Evolutionary conservation across 1,284 basidiomycete genomes (phyloP).

Genomic region (Cerrena zonata): DNA sequence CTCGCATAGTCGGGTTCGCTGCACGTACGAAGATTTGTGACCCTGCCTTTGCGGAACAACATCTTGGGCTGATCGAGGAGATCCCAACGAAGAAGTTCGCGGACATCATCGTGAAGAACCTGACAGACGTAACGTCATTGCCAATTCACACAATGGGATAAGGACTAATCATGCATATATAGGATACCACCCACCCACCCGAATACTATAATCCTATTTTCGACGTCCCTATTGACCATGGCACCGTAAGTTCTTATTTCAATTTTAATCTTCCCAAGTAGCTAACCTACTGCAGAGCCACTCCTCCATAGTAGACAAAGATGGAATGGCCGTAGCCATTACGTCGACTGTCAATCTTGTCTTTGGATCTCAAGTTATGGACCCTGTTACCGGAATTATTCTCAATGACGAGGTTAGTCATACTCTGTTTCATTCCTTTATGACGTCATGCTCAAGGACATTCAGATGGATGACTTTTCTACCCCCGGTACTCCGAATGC

Average conservation of each 20-base stretch:
- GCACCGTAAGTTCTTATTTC: constrained; percentile 56
- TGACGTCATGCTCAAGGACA: not conserved
- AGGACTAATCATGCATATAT: constrained; percentile 14
- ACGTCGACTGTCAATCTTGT: constrained; percentile 85
- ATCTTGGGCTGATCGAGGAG: constrained; percentile 51
- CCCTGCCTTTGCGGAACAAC: constrained; percentile 53
- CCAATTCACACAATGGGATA: constrained; percentile 1
- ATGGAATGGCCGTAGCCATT: constrained; percentile 80
- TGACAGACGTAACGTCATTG: constrained; percentile 66
- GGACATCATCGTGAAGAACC: constrained; percentile 51
- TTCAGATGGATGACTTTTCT: constrained; percentile 84
- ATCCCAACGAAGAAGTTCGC: constrained; percentile 74
- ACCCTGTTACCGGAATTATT: constrained; percentile 80
- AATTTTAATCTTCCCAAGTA: not conserved
- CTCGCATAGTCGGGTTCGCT: constrained; percentile 58
- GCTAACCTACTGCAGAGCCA: constrained; percentile 54
- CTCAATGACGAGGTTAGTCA: constrained; percentile 78
- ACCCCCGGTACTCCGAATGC: constrained; percentile 74
- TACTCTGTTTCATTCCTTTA: not conserved
- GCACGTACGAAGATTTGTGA: constrained; percentile 80
- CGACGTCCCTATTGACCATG: constrained; percentile 75
- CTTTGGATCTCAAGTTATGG: constrained; percentile 84
- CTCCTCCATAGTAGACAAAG: constrained; percentile 71
- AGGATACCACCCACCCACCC: constrained; percentile 75
- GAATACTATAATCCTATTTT: constrained; percentile 82